Evolutionary conservation across 2,329 filamentous ascomycete genomes (phyloP).

Genomic region (Geosmithia morbida): DNA sequence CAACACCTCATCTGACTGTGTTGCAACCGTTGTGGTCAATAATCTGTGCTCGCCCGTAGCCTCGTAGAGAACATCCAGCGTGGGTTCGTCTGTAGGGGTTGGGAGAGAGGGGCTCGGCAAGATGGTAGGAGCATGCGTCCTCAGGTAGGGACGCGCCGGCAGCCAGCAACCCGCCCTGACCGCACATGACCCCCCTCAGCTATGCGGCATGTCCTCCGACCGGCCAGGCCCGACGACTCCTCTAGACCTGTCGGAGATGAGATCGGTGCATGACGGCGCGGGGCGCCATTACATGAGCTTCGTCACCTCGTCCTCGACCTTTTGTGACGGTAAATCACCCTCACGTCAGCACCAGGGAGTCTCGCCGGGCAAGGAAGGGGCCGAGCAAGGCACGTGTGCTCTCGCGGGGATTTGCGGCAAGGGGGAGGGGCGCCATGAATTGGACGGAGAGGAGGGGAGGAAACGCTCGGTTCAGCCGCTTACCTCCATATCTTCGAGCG

Average conservation of each 20-base stretch:
- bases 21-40: slow-evolving; percentile 1
- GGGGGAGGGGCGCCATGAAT: slow-evolving; percentile 1
- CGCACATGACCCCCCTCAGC: too few species aligned
- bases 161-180: too few species aligned
- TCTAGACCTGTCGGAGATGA: not conserved
- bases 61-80: too few species aligned
- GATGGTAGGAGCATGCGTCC: too few species aligned
- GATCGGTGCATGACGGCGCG: not conserved
- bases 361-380: not conserved
- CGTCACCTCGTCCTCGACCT: slow-evolving; percentile 83
- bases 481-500: slow-evolving; percentile 98
- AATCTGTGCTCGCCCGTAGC: not conserved
- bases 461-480: slow-evolving; percentile 26
- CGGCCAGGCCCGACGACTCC: not conserved
- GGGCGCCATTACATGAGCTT: slow-evolving; percentile 69
- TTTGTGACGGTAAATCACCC: slow-evolving; percentile 8
- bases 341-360: slow-evolving; percentile 3
- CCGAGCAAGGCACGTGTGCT: slow-evolving; percentile 1
- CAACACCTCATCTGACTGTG: slow-evolving; percentile 19
- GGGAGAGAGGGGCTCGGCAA: too few species aligned
- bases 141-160: too few species aligned
- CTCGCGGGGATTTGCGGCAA: slow-evolving; percentile 1
- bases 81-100: too few species aligned
- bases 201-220: not conserved
- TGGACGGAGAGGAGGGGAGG: not conserved